Conservation (phyloP, 768 basidiomycete species). For the Tricholoma matsutake region DNA sequence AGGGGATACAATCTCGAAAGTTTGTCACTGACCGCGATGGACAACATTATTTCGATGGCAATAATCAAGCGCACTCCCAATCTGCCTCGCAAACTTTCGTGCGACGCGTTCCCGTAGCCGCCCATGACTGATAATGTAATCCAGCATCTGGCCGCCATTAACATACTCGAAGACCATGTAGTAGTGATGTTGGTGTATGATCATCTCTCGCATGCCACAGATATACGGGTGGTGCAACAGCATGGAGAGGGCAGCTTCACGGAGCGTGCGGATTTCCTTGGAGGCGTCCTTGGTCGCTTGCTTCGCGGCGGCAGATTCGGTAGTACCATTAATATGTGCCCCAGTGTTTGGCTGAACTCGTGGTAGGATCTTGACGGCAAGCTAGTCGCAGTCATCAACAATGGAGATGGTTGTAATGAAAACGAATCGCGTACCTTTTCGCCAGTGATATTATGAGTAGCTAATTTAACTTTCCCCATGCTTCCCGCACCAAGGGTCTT, state of each 20-base stretch:
- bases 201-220: constrained; percentile 99
- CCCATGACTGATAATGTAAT: constrained; percentile 99
- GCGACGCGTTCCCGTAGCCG: constrained; percentile 93
- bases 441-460: constrained; percentile 80
- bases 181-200: constrained; percentile 95
- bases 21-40: constrained; percentile 67
- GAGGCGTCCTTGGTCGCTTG: constrained; percentile 87
- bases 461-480: constrained; percentile 99
- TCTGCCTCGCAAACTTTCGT: constrained; percentile 96
- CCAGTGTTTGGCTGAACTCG: constrained; percentile 68
- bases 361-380: constrained; percentile 98
- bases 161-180: constrained; percentile 99
- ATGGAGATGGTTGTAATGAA: constrained; percentile 1
- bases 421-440: constrained; percentile 72
- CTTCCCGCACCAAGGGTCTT: constrained; percentile 97
- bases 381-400: constrained; percentile 42
- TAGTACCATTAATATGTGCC: constrained; percentile 39
- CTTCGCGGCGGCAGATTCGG: constrained; percentile 56
- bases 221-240: constrained; percentile 98
- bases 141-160: constrained; percentile 98
- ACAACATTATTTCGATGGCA: constrained; percentile 98
- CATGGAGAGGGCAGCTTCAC: constrained; percentile 93
- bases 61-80: constrained; percentile 93
- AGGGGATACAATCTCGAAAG: neutral
- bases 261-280: constrained; percentile 93